Percentiles rank a stretch among this genome's conserved stretches.
These are phyloP conservation scores for Coriolopsis trogii DNA, from an alignment of 1,284 basidiomycete species.

Conservation along the genomic window DNA sequence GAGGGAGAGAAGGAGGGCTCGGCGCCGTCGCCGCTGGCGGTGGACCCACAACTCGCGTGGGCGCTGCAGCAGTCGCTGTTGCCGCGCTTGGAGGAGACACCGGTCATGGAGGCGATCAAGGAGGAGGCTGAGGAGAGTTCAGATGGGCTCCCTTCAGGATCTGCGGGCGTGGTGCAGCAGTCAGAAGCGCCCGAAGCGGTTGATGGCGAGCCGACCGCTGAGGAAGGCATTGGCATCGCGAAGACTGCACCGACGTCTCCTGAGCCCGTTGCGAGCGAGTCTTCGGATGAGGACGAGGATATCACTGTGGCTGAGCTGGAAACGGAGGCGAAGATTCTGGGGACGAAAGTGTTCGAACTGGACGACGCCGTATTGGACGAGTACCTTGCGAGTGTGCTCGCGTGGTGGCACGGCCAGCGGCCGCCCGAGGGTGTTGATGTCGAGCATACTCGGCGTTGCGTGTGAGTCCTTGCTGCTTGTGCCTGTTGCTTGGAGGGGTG, in stretches of 20 bases:
- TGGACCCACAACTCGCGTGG: constrained; percentile 41
- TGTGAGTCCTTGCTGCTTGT: constrained; percentile 49
- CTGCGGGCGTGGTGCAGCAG: too few species aligned
- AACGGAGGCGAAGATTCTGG: constrained; percentile 55
- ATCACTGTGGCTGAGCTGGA: constrained; percentile 22
- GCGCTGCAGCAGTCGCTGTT: constrained; percentile 41
- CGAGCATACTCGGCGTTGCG: constrained; percentile 64
- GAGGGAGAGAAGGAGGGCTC: background rate
- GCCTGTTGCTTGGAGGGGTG: background rate
- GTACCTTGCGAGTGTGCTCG: constrained; percentile 59
- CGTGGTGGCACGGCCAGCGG: constrained; percentile 78
- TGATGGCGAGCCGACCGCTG: background rate
- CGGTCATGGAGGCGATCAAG: constrained; percentile 9
- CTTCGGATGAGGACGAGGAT: constrained; percentile 12
- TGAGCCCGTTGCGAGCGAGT: constrained; percentile 5
- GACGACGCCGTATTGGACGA: constrained; percentile 57
- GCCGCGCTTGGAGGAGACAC: constrained; percentile 3
- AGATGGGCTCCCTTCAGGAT: background rate
- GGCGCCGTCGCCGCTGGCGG: constrained; percentile 13
- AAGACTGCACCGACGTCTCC: constrained; percentile 9
- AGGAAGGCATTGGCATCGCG: background rate
- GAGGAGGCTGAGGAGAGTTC: constrained; percentile 4
- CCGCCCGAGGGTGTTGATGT: constrained; percentile 69
- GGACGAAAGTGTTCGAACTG: constrained; percentile 63
- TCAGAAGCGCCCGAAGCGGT: too few species aligned